Conservation (phyloP, 2,329 filamentous ascomycete species). For the Tolypocladium ophioglossoides region DNA sequence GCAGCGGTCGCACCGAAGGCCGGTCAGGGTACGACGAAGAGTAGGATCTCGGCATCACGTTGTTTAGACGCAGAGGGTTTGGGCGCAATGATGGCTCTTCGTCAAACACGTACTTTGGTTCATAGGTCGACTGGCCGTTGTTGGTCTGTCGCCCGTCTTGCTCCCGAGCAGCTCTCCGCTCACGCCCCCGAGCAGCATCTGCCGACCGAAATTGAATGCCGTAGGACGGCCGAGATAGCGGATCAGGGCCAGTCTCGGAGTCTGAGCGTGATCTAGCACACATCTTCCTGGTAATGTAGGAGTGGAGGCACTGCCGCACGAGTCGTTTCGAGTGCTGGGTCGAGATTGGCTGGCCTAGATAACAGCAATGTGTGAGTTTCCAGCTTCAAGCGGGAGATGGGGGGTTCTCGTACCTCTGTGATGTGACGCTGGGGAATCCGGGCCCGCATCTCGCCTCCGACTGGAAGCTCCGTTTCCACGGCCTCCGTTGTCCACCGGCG, state of each 20-base stretch:
- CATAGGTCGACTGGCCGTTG: neutral
- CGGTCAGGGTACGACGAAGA: slow-evolving; percentile 36
- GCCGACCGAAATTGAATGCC: slow-evolving; percentile 4
- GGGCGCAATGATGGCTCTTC: slow-evolving; percentile 26
- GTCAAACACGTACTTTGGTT: slow-evolving; percentile 21
- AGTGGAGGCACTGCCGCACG: slow-evolving; percentile 21
- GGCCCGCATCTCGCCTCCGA: slow-evolving; percentile 11
- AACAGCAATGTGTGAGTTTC: neutral
- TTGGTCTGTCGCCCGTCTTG: neutral
- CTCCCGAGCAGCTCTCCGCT: neutral
- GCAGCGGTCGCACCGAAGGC: slow-evolving; percentile 12
- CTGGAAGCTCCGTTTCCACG: slow-evolving; percentile 11
- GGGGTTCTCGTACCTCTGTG: slow-evolving; percentile 4
- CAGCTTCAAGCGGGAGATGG: neutral
- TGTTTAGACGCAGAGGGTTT: slow-evolving; percentile 15
- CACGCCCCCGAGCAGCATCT: neutral
- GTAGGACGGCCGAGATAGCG: neutral
- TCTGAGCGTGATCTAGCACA: neutral
- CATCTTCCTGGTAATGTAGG: slow-evolving; percentile 18
- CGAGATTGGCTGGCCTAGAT: slow-evolving; percentile 20
- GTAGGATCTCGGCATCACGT: slow-evolving; percentile 22
- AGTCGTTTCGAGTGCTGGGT: slow-evolving; percentile 22
- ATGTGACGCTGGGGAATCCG: slow-evolving; percentile 1
- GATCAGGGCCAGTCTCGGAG: slow-evolving; percentile 5
- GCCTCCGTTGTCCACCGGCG: slow-evolving; percentile 12